Percentiles rank a stretch among this genome's conserved stretches.
Evolutionary conservation across 1,139 yeast species (phyloP).

Genomic region (Lodderomyces oxycetoniae): DNA sequence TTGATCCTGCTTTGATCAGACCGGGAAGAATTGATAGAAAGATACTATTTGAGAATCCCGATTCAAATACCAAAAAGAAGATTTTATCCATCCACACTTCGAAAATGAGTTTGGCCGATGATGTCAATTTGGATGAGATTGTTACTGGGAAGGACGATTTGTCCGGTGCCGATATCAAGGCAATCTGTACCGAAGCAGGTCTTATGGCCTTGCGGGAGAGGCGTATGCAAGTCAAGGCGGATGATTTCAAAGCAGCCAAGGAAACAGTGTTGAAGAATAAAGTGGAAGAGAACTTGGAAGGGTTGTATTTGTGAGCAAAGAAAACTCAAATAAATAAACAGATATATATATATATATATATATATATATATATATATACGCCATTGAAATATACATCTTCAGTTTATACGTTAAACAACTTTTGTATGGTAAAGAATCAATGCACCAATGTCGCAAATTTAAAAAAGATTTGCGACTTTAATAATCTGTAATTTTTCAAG

Average conservation of each 20-base stretch:
- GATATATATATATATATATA: constrained; percentile 2
- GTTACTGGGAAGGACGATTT: constrained; percentile 91
- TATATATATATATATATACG: constrained; percentile 6
- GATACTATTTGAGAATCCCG: constrained; percentile 95
- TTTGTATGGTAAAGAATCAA: too few relatives aligned
- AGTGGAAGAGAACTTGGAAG: constrained; percentile 95
- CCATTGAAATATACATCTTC: neutral
- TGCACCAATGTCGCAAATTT: too few relatives aligned
- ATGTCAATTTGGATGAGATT: constrained; percentile 84
- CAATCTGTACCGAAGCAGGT: constrained; percentile 98
- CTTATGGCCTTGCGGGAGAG: constrained; percentile 93
- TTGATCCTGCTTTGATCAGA: constrained; percentile 96
- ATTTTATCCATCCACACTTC: constrained; percentile 90
- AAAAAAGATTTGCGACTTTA: too few relatives aligned
- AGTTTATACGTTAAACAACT: too few relatives aligned
- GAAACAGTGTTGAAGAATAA: constrained; percentile 97
- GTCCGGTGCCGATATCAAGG: constrained; percentile 98
- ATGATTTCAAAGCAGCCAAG: constrained; percentile 90
- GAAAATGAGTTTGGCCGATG: constrained; percentile 86
- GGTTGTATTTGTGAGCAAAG: constrained; percentile 62
- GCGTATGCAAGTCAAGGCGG: constrained; percentile 96
- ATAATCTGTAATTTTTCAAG: too few relatives aligned
- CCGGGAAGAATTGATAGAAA: constrained; percentile 99
- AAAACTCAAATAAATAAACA: neutral
- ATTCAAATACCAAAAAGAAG: constrained; percentile 86